phyloP scores from a whole-genome alignment of 495 filamentous ascomycete genomes.

The Podospora comata region DNA sequence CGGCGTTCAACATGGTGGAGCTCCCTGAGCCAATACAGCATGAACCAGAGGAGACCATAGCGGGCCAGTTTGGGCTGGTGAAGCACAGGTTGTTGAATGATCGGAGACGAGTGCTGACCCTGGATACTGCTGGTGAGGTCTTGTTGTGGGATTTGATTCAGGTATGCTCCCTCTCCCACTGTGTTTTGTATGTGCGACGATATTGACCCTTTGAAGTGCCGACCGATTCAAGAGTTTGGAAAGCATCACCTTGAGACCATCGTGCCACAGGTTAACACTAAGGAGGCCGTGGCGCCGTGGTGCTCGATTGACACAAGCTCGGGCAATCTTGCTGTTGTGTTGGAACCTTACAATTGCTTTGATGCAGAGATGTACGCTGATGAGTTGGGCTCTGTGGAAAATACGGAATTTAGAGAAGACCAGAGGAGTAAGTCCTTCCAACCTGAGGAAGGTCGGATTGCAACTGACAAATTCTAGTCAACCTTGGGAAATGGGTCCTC shows the following conservation, averaged over 20 bases:
- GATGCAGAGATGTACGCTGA: conserved; percentile 98
- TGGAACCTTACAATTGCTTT: conserved; percentile 95
- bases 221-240: conserved; percentile 80
- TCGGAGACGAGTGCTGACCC: conserved; percentile 77
- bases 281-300: conserved; percentile 89
- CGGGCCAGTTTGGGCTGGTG: conserved; percentile 92
- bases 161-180: conserved; percentile 42
- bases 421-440: conserved; percentile 74
- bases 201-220: conserved; percentile 55
- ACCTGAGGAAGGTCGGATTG: conserved; percentile 6
- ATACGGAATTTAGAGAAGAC: conserved; percentile 80
- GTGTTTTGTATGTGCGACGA: conserved; percentile 12
- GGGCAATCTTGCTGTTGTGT: conserved; percentile 79
- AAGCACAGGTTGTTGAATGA: conserved; percentile 93
- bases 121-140: conserved; percentile 96
- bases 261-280: conserved; percentile 78
- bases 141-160: conserved; percentile 89
- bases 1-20: conserved; percentile 54
- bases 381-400: conserved; percentile 68
- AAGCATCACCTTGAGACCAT: conserved; percentile 93
- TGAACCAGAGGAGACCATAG: conserved; percentile 81
- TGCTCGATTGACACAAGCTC: conserved; percentile 92
- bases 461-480: conserved; percentile 56
- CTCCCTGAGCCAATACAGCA: conserved; percentile 59
- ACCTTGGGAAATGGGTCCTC: conserved; percentile 94